Evolutionary conservation across 2,329 filamentous ascomycete species (phyloP), one percentile per base, ranked within the genome.

Genomic region (Fusarium sacchari): DNA sequence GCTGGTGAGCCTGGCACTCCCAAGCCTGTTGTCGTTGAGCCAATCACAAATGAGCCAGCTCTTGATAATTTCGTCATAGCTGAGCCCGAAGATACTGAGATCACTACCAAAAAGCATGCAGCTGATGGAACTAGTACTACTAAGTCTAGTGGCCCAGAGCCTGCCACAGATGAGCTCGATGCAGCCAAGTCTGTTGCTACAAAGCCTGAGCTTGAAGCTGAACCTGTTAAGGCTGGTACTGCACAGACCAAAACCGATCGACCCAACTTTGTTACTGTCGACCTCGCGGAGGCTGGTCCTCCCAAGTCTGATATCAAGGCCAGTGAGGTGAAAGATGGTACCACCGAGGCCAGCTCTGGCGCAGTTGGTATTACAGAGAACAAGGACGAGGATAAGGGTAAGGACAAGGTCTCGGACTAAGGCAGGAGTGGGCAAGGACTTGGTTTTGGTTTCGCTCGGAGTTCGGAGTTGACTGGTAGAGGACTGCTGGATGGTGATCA

Each of bases 111-210:
- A n/a, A 49, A 2, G 24, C 34, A 14, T 9, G 34, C 1, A 30
- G 2, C 13, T 7, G 4, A 26, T 22, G 13, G 17, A 0, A 2
- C 24, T 17, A 5, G 24, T 18, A 11, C 14, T 55, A 39, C 24
- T 18, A 28, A 2, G 34, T 17, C 14, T 28, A 6, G 7, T 3
- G 18, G 22, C 28, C 17, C 22, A 18, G 28, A 1, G 13, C 28
- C 28, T 32, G 34, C 34, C 17, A 15, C 30, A 24, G 47, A 24
- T 14, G 47, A 15, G 47, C 47, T n/a, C 24, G 8, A 17, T 34
- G n/a, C n/a, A 52, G 5, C 17, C 18, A 52, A 34, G 17, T 34
- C 8, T 34, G 6, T 20, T 20, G 17, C 5, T 9, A 5, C 12
- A 20, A 17, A 11, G 12, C 6, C 47, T 20, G n/a, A 24, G 9